Evolutionary conservation across 306 rosid species (phyloP).

Genomic region (Cucurbita argyrosperma): DNA sequence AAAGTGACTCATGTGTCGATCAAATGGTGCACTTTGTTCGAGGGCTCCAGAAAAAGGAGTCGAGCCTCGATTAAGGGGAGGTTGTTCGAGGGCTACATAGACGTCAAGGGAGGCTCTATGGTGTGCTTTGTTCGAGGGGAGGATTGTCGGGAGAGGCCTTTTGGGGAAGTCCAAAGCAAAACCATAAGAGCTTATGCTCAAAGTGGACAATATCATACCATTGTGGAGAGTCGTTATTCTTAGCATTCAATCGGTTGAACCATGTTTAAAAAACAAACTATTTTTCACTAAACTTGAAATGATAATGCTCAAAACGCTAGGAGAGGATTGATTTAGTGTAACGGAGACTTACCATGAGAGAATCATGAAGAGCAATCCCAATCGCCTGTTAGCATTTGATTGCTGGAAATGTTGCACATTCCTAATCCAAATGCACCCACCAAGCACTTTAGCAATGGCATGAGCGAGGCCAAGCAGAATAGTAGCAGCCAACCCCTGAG

Average conservation of each 20-base stretch:
- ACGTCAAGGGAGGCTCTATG: too few relatives aligned
- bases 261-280: neutral
- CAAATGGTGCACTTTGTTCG: too few relatives aligned
- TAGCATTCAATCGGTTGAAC: too few relatives aligned
- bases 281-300: neutral
- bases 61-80: too few relatives aligned
- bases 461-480: slow-evolving; percentile 45
- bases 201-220: too few relatives aligned
- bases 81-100: too few relatives aligned
- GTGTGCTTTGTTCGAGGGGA: too few relatives aligned
- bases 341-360: slow-evolving; percentile 45
- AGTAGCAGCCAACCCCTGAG: slow-evolving; percentile 57
- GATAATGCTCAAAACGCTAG: neutral
- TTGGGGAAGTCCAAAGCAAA: too few relatives aligned
- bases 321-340: neutral
- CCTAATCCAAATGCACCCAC: slow-evolving; percentile 53
- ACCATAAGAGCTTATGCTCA: too few relatives aligned
- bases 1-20: neutral
- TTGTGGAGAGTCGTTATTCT: too few relatives aligned
- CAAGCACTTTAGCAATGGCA: slow-evolving; percentile 40
- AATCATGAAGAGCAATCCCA: slow-evolving; percentile 38
- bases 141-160: too few relatives aligned
- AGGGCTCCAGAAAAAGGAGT: too few relatives aligned
- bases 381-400: slow-evolving; percentile 35
- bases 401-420: slow-evolving; percentile 19